Percentiles rank a stretch among this genome's conserved stretches.
Evolutionary conservation across 1,284 basidiomycete species (phyloP).

Genomic region (Athelia psychrophila): DNA sequence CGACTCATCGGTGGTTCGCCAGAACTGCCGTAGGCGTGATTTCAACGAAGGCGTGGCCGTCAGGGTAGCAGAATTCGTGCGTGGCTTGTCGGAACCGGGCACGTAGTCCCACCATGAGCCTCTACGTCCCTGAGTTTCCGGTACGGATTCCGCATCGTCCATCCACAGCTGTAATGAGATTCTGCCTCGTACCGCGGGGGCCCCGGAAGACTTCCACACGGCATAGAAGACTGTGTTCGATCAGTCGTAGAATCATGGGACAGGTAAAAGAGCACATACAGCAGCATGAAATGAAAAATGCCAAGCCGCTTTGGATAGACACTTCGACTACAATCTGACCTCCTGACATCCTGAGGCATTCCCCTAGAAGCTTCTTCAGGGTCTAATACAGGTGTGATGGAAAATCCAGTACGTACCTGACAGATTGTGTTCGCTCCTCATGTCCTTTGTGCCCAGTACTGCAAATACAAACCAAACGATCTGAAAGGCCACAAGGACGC

Average conservation of each 20-base stretch:
- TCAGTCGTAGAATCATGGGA: not conserved
- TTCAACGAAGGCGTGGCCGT: conserved; percentile 4
- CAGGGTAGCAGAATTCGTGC: too few species aligned
- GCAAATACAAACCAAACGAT: conserved; percentile 38
- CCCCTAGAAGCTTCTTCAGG: conserved; percentile 5
- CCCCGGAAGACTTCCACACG: conserved; percentile 50
- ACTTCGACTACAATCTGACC: conserved; percentile 44
- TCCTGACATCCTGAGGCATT: conserved; percentile 12
- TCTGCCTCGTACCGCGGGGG: conserved; percentile 50
- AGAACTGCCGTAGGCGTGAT: not conserved
- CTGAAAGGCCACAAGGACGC: conserved; percentile 39
- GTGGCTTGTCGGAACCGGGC: conserved; percentile 13
- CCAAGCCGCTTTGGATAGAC: conserved; percentile 36
- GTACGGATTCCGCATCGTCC: conserved; percentile 28
- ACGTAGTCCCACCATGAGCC: conserved; percentile 60
- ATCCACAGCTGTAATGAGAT: conserved; percentile 51
- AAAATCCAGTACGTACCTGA: conserved; percentile 35
- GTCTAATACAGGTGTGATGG: not conserved
- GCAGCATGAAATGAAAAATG: conserved; percentile 56
- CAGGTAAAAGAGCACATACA: conserved; percentile 41
- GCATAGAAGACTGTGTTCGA: conserved; percentile 48
- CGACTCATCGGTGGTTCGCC: conserved; percentile 1
- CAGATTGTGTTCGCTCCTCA: conserved; percentile 37
- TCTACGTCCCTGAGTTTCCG: conserved; percentile 21
- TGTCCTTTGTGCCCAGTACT: conserved; percentile 38